These are phyloP conservation scores for Suhomyces sp. DNA, from an alignment of 805 yeast species.

Conservation along the genomic window DNA sequence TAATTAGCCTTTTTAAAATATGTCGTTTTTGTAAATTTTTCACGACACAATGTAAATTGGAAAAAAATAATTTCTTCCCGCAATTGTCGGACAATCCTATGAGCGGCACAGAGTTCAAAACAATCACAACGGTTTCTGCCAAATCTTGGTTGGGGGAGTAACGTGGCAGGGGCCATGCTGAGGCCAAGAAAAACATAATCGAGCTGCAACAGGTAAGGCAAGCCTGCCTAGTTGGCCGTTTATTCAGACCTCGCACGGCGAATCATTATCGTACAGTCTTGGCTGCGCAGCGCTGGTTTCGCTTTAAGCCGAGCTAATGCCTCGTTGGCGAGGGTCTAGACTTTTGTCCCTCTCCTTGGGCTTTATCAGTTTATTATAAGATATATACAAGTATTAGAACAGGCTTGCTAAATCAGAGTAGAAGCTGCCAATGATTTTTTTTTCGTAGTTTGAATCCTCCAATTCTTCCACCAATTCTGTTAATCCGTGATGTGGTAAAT, in stretches of 20 bases:
- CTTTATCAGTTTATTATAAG: neutral
- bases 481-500: constrained; percentile 40
- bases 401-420: constrained; percentile 8
- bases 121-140: neutral
- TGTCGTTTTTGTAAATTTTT: neutral
- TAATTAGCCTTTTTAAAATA: neutral
- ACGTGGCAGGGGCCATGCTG: neutral
- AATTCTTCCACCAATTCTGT: constrained; percentile 19
- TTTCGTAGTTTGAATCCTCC: constrained; percentile 22
- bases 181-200: neutral
- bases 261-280: neutral
- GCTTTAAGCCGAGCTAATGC: neutral
- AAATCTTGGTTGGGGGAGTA: neutral
- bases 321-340: neutral
- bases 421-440: constrained; percentile 13
- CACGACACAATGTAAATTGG: neutral
- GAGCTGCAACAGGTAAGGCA: neutral
- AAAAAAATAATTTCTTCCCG: neutral
- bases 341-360: neutral
- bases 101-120: neutral
- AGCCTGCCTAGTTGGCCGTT: neutral
- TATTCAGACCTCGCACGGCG: neutral
- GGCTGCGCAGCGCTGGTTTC: neutral
- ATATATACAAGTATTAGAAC: neutral
- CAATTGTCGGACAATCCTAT: neutral